Conservation (phyloP, 352 stramenopile genomes). For the Blastocystis sp. region DNA sequence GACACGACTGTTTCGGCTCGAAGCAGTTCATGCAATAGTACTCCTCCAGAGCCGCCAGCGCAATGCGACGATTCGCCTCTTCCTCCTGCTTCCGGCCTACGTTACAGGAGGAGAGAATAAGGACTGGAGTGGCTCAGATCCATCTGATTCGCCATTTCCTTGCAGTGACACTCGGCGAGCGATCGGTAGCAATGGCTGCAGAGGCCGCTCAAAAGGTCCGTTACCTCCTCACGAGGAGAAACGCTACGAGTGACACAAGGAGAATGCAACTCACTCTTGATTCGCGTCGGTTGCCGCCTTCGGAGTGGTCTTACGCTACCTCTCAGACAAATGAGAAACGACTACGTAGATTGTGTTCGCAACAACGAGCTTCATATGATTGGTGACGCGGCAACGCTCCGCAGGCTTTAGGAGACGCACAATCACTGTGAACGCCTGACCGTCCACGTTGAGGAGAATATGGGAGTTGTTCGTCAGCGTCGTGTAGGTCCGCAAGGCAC, state of each 20-base stretch:
- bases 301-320: neutral
- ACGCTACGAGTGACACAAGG: neutral
- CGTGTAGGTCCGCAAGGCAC: neutral
- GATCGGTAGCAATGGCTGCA: neutral
- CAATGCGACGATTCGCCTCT: neutral
- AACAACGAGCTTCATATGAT: neutral
- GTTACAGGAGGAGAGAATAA: too few relatives aligned
- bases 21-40: constrained; percentile 7
- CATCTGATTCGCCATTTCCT: neutral
- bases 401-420: neutral
- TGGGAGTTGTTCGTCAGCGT: neutral
- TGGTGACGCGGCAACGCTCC: neutral
- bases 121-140: too few relatives aligned
- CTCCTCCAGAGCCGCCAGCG: neutral
- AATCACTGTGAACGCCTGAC: neutral
- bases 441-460: neutral
- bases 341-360: neutral
- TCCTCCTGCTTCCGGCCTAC: neutral
- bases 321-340: neutral
- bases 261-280: neutral
- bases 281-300: neutral
- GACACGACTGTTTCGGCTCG: neutral
- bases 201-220: neutral
- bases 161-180: neutral
- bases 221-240: neutral